phyloP scores from a whole-genome alignment of 2,329 filamentous ascomycete genomes.

The Microthyrium microscopicum region DNA sequence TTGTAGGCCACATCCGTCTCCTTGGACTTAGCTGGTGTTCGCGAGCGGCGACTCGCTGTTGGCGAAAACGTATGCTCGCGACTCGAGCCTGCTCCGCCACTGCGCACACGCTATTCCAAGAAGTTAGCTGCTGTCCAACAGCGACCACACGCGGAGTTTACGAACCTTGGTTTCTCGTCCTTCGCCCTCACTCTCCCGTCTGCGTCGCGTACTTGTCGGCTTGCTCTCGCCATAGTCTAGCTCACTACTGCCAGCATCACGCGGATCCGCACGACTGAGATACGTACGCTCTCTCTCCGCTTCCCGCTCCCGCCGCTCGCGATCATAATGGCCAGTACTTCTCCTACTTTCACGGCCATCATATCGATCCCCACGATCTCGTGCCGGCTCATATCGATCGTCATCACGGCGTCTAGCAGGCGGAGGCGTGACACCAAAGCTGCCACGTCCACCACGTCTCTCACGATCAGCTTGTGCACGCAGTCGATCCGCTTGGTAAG shows the following conservation, averaged over 20 bases:
- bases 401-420: conserved; percentile 20
- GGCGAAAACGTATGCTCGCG: conserved; percentile 43
- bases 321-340: conserved; percentile 54
- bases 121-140: conserved; percentile 9
- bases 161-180: not conserved
- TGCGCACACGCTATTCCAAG: not conserved
- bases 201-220: conserved; percentile 40
- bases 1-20: conserved; percentile 48
- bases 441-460: conserved; percentile 65
- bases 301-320: conserved; percentile 74
- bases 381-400: conserved; percentile 19
- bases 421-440: conserved; percentile 42
- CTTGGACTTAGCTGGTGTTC: conserved; percentile 25
- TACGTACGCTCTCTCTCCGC: conserved; percentile 81
- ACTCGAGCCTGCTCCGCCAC: conserved; percentile 16
- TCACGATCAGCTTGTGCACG: conserved; percentile 90
- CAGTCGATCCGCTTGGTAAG: conserved; percentile 87
- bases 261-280: conserved; percentile 62
- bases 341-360: conserved; percentile 38
- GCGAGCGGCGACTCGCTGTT: conserved; percentile 29
- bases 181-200: conserved; percentile 59
- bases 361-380: too few relatives aligned
- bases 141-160: not conserved
- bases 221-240: conserved; percentile 69
- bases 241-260: conserved; percentile 59